Base-by-base conservation (phyloP, 2,329 filamentous ascomycete genomes). In the Trichoderma pleuroti region DNA sequence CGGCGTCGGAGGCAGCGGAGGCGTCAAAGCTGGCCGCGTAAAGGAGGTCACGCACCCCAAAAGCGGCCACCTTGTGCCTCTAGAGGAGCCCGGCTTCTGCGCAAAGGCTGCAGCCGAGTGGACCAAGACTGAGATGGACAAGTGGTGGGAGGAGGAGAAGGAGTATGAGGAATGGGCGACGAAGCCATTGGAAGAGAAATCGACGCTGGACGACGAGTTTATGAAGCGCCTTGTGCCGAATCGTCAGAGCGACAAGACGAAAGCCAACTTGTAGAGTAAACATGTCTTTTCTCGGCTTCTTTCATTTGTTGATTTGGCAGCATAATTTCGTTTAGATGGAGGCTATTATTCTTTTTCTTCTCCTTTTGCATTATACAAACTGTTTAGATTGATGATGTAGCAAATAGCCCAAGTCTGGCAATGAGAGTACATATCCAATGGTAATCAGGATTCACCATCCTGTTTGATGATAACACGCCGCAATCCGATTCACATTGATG, bases 11-110 rank as follows among this genome's bases (percentile, higher is more conserved):
- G 92, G 93, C 1, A 91, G 89, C 74, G 88, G 93, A 21, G 87
- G 91, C 61, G 83, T 78, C 5, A 80, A 81, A n/a, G 86, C 86
- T 14, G 93, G 92, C 0, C 84, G 89, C 59, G 94, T 97, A 2
- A 85, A 84, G 70, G 85, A 90, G 73, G 86, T 92, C 6, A 83
- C 88, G 18, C 80, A 96, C 9, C 81, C 91, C 32, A 86, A 86
- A 0, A 84, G 86, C 7, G 93, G 94, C 0, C 95, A 98, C 80
- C 80, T 98, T 54, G 88, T 98, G 32, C 91, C 94, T 0, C 92
- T 97, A 88, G 94, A 97, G 80, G 86, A 87, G 49, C 92, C 92
- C 0, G 82, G 76, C 2, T 84, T 88, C 76, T 92, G 90, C 72
- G 94, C 93, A 1, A 83, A 86, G 71, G 80, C 86, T 21, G 85